Evolutionary conservation across 208 protist species (phyloP).

Genomic region (Tritrichomonas musculus): DNA sequence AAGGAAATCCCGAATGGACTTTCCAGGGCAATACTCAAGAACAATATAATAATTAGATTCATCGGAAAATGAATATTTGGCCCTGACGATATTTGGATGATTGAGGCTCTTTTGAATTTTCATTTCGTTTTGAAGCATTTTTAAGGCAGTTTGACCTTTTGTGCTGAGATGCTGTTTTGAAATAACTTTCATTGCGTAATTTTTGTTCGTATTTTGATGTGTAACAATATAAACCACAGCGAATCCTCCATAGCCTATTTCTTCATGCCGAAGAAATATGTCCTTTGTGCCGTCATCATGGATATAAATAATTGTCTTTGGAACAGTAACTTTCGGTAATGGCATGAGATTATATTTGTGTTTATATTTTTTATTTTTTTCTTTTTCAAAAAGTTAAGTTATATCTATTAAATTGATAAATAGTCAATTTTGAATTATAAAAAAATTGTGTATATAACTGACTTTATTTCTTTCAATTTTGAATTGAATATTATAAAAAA

Average conservation of each 20-base stretch:
- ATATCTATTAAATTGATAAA: no score
- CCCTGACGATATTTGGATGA: slow-evolving; percentile 85
- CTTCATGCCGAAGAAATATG: no score
- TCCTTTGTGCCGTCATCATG: no score
- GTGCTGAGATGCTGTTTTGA: slow-evolving; percentile 54
- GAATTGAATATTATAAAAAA: no score
- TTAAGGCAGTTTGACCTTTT: not conserved
- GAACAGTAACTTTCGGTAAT: no score
- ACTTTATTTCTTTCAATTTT: no score
- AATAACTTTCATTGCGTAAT: slow-evolving; percentile 83
- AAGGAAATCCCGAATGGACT: not conserved
- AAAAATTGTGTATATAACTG: no score
- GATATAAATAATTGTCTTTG: no score
- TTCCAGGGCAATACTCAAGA: slow-evolving; percentile 73
- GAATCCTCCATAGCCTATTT: not conserved
- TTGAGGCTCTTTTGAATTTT: slow-evolving; percentile 80
- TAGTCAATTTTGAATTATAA: no score
- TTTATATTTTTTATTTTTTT: no score
- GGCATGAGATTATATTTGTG: no score
- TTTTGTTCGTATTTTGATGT: not conserved
- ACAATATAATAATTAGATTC: slow-evolving; percentile 83
- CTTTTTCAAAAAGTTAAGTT: no score
- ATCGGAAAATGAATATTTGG: slow-evolving; percentile 82
- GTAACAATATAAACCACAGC: not conserved
- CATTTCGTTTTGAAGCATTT: slow-evolving; percentile 77